Percentiles rank a stretch among this genome's conserved stretches.
Evolutionary conservation across 2,329 filamentous ascomycete genomes (phyloP).

Genomic region (Alternaria ethzedia): DNA sequence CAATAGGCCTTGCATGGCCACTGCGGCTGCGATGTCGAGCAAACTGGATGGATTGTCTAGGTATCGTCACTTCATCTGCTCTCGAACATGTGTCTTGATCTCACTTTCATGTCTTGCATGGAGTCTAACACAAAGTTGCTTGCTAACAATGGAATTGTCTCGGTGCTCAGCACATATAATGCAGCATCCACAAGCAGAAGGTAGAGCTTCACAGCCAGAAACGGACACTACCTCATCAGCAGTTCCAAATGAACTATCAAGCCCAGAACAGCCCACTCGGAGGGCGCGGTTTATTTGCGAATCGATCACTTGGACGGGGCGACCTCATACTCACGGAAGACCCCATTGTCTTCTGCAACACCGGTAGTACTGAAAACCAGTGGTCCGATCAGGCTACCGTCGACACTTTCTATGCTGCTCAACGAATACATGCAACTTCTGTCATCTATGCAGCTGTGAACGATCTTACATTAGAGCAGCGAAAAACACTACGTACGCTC

Average conservation of each 20-base stretch:
- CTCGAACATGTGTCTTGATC: background rate
- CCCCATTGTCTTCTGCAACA: too few relatives aligned
- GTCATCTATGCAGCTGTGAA: too few relatives aligned
- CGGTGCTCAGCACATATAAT: background rate
- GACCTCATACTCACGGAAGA: too few relatives aligned
- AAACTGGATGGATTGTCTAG: background rate
- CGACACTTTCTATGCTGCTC: too few relatives aligned
- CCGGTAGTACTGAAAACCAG: too few relatives aligned
- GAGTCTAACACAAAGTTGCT: background rate
- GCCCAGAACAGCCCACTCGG: background rate
- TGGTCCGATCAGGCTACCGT: too few relatives aligned
- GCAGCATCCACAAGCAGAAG: background rate
- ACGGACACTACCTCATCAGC: background rate
- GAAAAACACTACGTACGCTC: too few relatives aligned
- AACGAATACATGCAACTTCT: too few relatives aligned
- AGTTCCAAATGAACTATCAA: background rate
- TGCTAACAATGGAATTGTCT: background rate
- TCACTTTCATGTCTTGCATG: background rate
- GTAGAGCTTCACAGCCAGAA: background rate
- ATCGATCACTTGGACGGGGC: too few relatives aligned
- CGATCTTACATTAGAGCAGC: too few relatives aligned
- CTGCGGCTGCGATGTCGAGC: background rate
- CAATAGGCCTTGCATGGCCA: background rate
- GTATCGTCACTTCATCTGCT: background rate
- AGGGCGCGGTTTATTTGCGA: too few relatives aligned